phyloP scores from a whole-genome alignment of 2,329 filamentous ascomycete species.

The Colletotrichum truncatum region DNA sequence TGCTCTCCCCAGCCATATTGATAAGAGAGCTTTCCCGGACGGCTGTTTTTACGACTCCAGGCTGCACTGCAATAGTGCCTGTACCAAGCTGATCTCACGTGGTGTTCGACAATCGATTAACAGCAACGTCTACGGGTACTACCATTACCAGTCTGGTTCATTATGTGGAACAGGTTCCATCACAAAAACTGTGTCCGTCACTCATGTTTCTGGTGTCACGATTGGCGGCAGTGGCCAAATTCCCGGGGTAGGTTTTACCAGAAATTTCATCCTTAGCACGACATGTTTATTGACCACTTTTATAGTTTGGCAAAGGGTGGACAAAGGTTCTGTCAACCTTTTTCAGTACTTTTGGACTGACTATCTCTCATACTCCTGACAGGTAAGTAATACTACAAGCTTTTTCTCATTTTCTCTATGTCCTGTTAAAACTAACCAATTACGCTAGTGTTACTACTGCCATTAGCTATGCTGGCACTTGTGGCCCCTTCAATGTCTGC shows the following conservation, averaged over 20 bases:
- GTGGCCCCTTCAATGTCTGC: constrained; percentile 1
- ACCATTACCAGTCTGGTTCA: constrained; percentile 5
- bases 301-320: background rate
- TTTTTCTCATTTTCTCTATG: background rate
- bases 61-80: background rate
- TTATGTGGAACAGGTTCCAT: background rate
- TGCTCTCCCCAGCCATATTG: background rate
- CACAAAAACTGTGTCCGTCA: constrained; percentile 3
- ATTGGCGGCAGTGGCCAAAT: background rate
- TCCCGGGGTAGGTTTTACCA: background rate
- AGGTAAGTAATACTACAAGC: background rate
- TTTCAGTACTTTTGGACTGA: background rate
- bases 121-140: constrained; percentile 7
- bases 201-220: background rate
- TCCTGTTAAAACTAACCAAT: background rate
- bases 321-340: background rate
- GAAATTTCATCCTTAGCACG: no score
- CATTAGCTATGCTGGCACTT: background rate
- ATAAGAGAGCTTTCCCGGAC: constrained; percentile 4
- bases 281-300: background rate
- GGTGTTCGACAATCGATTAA: background rate
- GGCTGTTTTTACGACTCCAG: background rate
- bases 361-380: background rate
- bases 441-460: constrained; percentile 1
- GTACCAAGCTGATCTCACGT: background rate